Conservation (phyloP, 352 stramenopile genomes). For the Globisporangium lucens region DNA sequence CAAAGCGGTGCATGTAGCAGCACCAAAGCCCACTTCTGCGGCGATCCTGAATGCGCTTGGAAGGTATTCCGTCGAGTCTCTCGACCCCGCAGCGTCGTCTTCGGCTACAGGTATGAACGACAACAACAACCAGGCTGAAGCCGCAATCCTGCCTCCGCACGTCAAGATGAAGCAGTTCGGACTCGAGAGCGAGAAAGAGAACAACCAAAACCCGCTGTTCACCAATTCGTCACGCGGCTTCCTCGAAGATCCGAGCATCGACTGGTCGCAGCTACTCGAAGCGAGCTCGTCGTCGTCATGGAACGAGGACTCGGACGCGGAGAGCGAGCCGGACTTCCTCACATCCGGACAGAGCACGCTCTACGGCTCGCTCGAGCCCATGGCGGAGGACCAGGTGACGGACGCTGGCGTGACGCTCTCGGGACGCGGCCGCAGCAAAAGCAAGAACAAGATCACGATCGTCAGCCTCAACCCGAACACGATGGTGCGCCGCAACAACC, state of each 20-base stretch:
- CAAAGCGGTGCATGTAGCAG: constrained; percentile 17
- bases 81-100: constrained; percentile 10
- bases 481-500: constrained; percentile 5
- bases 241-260: constrained; percentile 18
- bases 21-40: constrained; percentile 4
- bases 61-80: constrained; percentile 3
- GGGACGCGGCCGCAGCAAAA: constrained; percentile 10
- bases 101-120: constrained; percentile 7
- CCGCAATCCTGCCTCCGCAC: not conserved
- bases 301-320: constrained; percentile 17
- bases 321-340: constrained; percentile 10
- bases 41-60: constrained; percentile 6
- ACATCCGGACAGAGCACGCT: not conserved
- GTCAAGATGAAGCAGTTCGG: not conserved
- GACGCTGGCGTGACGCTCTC: not conserved
- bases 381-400: constrained; percentile 16
- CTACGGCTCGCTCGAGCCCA: constrained; percentile 16
- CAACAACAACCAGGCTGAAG: not conserved
- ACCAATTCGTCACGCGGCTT: constrained; percentile 16
- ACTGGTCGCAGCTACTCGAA: constrained; percentile 19
- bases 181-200: constrained; percentile 11
- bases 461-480: constrained; percentile 16
- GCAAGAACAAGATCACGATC: constrained; percentile 24
- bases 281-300: constrained; percentile 24
- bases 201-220: constrained; percentile 21